Base-by-base conservation (phyloP, 164 flowering plant species). In the Tinospora cordifolia region DNA sequence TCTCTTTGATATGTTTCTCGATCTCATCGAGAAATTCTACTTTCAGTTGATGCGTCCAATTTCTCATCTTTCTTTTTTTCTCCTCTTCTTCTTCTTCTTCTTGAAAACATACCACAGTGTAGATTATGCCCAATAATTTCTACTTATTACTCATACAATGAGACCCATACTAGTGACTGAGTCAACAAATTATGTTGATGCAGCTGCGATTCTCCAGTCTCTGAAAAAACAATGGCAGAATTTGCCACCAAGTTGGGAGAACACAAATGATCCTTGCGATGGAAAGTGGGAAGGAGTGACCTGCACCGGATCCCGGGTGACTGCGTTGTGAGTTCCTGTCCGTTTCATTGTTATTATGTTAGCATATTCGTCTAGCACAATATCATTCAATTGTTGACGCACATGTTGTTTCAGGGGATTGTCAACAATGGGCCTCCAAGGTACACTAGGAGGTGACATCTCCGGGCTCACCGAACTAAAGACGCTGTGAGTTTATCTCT, bases 161-260 rank as follows among this genome's bases (percentile, higher is more conserved):
- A n/a, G n/a, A n/a, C n/a, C n/a, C n/a, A n/a, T n/a, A n/a, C n/a
- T n/a, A n/a, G n/a, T n/a, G n/a, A n/a, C n/a, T n/a, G n/a, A n/a
- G n/a, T n/a, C n/a, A n/a, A n/a, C n/a, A n/a, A 49, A 49, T 49
- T 30, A 19, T 57, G 63, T 36, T 34, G 34, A 9, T 70, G 84
- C 88, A 88, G 97, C 74, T 47, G 80, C 84, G 0, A 84, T 70
- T 2, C 86, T 91, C 27, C 79, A 71, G 39, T 82, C 95, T 21
- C 76, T 91, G 71, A 86, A 80, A 78, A 76, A 74, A 46, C 62
- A 71, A 24, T 90, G 93, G 96, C 49, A 83, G 69, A 84, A 85
- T 72, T 81, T 83, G 39, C 98, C 98, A 14, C 97, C 97, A 17
- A 89, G 85, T 73, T 91, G 98, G 98, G 69, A 54, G 4, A 69